Evolutionary conservation across 2,329 filamentous ascomycete genomes (phyloP).

Genomic region (Ilyonectria destructans): DNA sequence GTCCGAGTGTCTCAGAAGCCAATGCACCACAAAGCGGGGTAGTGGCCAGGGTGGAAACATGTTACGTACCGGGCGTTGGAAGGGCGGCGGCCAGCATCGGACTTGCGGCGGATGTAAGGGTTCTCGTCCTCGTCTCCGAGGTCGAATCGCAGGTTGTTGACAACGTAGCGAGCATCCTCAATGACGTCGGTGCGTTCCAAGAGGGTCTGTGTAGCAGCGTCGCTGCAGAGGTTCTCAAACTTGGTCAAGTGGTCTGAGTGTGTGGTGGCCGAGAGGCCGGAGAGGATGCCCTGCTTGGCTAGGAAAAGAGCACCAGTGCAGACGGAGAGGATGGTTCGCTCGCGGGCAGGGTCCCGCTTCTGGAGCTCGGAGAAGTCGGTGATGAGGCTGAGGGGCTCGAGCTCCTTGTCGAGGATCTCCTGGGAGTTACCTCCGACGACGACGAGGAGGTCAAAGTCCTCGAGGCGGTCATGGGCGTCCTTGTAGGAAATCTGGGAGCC

Average conservation of each 20-base stretch:
- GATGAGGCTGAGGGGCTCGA: constrained; percentile 81
- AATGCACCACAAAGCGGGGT: constrained; percentile 47
- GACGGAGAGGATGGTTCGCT: constrained; percentile 86
- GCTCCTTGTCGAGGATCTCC: constrained; percentile 76
- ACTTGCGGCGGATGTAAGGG: constrained; percentile 85
- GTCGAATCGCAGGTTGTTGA: constrained; percentile 93
- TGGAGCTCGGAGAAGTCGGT: constrained; percentile 85
- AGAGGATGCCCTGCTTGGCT: constrained; percentile 82
- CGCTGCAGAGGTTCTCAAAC: constrained; percentile 86
- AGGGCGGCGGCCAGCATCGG: constrained; percentile 74
- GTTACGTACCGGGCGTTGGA: constrained; percentile 72
- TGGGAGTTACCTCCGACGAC: constrained; percentile 81
- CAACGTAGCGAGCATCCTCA: constrained; percentile 86
- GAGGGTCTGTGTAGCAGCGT: constrained; percentile 78
- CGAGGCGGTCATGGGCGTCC: constrained; percentile 81
- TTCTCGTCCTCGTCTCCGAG: constrained; percentile 87
- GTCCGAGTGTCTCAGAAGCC: constrained; percentile 41
- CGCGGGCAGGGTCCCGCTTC: constrained; percentile 83
- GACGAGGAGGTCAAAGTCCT: constrained; percentile 86
- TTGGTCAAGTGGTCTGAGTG: constrained; percentile 86
- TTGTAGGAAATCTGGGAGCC: constrained; percentile 84
- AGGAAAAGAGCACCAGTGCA: constrained; percentile 87
- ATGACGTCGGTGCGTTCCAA: constrained; percentile 87
- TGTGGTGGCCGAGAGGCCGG: constrained; percentile 85
- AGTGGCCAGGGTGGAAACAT: constrained; percentile 37